Base-by-base conservation (phyloP, 768 basidiomycete genomes). In the Astraeus odoratus region DNA sequence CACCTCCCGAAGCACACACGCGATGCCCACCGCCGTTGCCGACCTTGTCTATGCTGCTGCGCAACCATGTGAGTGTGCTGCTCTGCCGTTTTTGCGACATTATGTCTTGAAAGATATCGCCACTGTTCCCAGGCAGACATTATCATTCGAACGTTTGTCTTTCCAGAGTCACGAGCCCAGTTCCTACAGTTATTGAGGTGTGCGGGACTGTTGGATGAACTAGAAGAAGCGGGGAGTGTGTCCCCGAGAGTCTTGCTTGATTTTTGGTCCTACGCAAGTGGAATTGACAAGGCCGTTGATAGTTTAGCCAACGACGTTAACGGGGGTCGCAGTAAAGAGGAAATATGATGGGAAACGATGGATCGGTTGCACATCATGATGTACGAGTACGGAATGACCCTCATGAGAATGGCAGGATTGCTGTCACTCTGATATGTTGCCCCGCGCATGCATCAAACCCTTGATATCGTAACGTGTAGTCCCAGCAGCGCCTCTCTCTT, bases 111-210 rank as follows among this genome's bases (percentile, higher is more conserved):
- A 15, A 29, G 35, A 61, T 41, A 29, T 19, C 20, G 29, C 38
- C 34, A 48, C 24, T 33, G 27, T 46, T 25, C 42, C 10, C 48
- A 89, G 87, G 76, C 74, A 29, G 66, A 69, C 22, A 61, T 73
- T 2, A 64, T 91, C 35, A 60, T 88, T 31, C 69, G 63, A 12
- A 64, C 72, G 1, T 86, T 88, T 55, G 64, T 86, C 33, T 90
- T 75, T 55, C 87, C 88, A 1, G 83, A 87, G 46, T 87, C 88
- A 10, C 77, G 87, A 4, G 79, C 76, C 3, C 70, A 75, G 43
- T 80, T 89, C 43, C 51, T 85, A n/a, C 63, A 71, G 40, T 65
- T 86, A 18, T 53, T 88, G 8, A 65, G 61, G 16, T 64, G 59
- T 7, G 75, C 72, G 1, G 76, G 73, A 4, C 51, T 83, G 3